phyloP scores from a whole-genome alignment of 2,329 filamentous ascomycete genomes.

The Microsporum ferrugineum region DNA sequence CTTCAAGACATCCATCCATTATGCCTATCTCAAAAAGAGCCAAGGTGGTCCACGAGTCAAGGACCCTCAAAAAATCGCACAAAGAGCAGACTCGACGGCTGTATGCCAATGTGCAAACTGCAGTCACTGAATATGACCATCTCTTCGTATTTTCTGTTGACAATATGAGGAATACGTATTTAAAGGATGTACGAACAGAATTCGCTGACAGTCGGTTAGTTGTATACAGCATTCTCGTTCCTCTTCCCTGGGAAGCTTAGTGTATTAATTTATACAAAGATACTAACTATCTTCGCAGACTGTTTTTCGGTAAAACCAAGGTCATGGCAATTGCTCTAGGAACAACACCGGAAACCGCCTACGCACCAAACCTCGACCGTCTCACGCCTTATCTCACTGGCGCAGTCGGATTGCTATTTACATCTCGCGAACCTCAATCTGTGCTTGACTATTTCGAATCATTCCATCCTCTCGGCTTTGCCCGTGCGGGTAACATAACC shows the following conservation, averaged over 20 bases:
- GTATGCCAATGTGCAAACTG: conserved; percentile 77
- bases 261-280: no score
- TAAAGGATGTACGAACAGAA: conserved; percentile 80
- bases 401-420: conserved; percentile 83
- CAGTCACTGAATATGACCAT: conserved; percentile 73
- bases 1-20: not conserved
- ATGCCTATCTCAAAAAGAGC: conserved; percentile 98
- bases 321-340: conserved; percentile 96
- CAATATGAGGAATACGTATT: conserved; percentile 95
- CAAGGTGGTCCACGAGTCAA: conserved; percentile 77
- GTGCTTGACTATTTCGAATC: conserved; percentile 61
- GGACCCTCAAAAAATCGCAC: conserved; percentile 83
- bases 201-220: conserved; percentile 71
- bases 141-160: conserved; percentile 89
- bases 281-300: conserved; percentile 38
- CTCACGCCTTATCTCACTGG: conserved; percentile 62
- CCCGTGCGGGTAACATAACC: conserved; percentile 69
- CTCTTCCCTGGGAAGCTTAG: not conserved
- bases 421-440: conserved; percentile 57
- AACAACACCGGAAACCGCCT: conserved; percentile 61
- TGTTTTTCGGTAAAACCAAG: conserved; percentile 99
- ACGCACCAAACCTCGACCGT: conserved; percentile 63
- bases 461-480: conserved; percentile 73
- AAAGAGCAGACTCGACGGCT: conserved; percentile 80
- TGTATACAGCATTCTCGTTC: conserved; percentile 12